Percentiles rank a stretch among this genome's conserved stretches.
Evolutionary conservation across 2,329 filamentous ascomycete genomes (phyloP).

Genomic region (Aureobasidium mangrovei): DNA sequence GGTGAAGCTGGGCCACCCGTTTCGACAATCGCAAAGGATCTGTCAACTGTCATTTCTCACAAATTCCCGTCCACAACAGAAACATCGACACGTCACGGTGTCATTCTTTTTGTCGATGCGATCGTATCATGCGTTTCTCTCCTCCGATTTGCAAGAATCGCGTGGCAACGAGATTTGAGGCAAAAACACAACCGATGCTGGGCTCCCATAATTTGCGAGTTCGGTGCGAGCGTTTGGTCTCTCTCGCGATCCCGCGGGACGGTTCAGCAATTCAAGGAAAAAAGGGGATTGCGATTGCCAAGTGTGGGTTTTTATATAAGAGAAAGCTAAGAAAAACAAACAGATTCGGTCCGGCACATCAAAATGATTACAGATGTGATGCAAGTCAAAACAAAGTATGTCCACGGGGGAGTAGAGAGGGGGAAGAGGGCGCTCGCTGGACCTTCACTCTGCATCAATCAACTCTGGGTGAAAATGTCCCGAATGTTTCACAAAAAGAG

Average conservation of each 20-base stretch:
- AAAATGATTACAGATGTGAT: not conserved
- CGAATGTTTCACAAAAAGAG: too few relatives aligned
- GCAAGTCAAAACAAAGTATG: too few relatives aligned
- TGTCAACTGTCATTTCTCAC: not conserved
- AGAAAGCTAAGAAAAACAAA: not conserved
- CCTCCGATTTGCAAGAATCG: too few relatives aligned
- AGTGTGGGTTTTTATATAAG: slow-evolving; percentile 4
- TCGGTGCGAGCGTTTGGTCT: too few relatives aligned
- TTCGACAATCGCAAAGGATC: not conserved
- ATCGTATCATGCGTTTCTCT: not conserved
- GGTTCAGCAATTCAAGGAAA: too few relatives aligned
- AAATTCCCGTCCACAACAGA: not conserved
- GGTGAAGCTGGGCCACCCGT: not conserved
- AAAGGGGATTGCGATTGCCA: not conserved
- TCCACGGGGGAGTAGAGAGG: too few relatives aligned
- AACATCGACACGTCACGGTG: not conserved
- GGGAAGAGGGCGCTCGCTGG: too few relatives aligned
- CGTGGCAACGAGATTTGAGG: not conserved
- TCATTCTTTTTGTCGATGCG: not conserved
- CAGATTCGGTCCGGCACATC: not conserved
- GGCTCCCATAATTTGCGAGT: not conserved
- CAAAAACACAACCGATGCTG: not conserved
- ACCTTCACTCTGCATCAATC: too few relatives aligned
- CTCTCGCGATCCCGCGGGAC: too few relatives aligned
- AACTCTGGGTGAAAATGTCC: too few relatives aligned